Base-by-base conservation (phyloP, 192 early-diverging fungal genomes). In the Podochytrium sp. region DNA sequence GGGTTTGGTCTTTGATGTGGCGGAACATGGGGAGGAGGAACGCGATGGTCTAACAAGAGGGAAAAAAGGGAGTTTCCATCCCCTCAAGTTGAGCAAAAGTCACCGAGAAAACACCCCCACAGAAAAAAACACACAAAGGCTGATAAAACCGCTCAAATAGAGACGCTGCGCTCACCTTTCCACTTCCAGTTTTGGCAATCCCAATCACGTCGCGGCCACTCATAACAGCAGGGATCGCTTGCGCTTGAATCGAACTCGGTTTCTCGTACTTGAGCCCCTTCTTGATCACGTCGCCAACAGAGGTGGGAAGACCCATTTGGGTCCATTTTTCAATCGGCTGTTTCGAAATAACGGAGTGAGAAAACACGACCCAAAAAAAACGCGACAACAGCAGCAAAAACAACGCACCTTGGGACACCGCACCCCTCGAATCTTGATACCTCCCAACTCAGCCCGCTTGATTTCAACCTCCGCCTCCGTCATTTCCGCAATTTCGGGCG, bases 201-300 rank as follows among this genome's bases (percentile, higher is more conserved):
- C 94, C 94, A 78, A 98, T 98, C 16, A 96, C 92, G 79, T 98
- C 96, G 6, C 96, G 88, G 0, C 96, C 96, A 76, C 92, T 91
- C 91, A 98, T 88, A 56, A 98, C 92, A 0, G 95, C 96, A n/a
- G 96, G 96, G n/a, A 98, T 90, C 0, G 92, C 91, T 75, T 98
- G 96, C 1, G 92, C 87, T 78, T 98, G 96, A 70, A 98, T 95
- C 0, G 95, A 85, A 2, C 94, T 92, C 0, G 97, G 96, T 18
- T 85, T 86, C 29, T 92, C 91, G 78, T 94, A 98, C 64, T 92
- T 92, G 30, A 95, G 80, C 0, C 84, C 75, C 62, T 90, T 91
- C 42, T 88, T 83, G 74, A 96, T 95, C 2, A 94, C 90, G 63
- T 93, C 89, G n/a, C 65, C 62, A 16, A 83, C 84, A 33, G 59